Conservation (phyloP, 2,329 filamentous ascomycete genomes). For the Emericellopsis cladophorae region DNA sequence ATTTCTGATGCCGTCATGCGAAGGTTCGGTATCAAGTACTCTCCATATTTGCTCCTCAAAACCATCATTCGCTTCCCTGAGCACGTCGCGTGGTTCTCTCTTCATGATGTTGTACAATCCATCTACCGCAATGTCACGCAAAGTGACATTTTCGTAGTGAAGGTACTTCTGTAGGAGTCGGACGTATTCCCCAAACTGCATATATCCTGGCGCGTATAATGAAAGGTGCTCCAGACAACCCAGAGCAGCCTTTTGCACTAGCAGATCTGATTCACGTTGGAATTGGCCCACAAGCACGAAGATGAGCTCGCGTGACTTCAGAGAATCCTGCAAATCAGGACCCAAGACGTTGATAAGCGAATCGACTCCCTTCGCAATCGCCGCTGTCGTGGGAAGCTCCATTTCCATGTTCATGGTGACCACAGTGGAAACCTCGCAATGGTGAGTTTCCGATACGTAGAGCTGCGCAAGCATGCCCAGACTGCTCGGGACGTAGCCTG, state of each 20-base stretch:
- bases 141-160: conserved; percentile 51
- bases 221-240: conserved; percentile 83
- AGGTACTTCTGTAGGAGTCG: conserved; percentile 68
- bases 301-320: conserved; percentile 84
- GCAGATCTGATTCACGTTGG: conserved; percentile 56
- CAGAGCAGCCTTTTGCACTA: conserved; percentile 65
- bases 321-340: conserved; percentile 85
- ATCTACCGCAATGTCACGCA: conserved; percentile 72
- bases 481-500: conserved; percentile 77
- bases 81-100: conserved; percentile 71
- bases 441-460: conserved; percentile 85
- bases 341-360: conserved; percentile 95
- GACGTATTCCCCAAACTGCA: conserved; percentile 78
- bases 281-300: conserved; percentile 78
- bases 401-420: conserved; percentile 86
- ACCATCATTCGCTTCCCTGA: conserved; percentile 60
- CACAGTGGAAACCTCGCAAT: conserved; percentile 65
- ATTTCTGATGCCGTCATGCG: conserved; percentile 69
- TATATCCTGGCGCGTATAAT: conserved; percentile 77
- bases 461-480: conserved; percentile 90
- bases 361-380: conserved; percentile 79
- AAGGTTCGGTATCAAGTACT: conserved; percentile 64
- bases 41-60: conserved; percentile 91
- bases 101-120: conserved; percentile 94
- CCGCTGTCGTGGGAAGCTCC: conserved; percentile 68